Evolutionary conservation across 176 grass and related monocot species (phyloP).

Genomic region (Ananas comosus): DNA sequence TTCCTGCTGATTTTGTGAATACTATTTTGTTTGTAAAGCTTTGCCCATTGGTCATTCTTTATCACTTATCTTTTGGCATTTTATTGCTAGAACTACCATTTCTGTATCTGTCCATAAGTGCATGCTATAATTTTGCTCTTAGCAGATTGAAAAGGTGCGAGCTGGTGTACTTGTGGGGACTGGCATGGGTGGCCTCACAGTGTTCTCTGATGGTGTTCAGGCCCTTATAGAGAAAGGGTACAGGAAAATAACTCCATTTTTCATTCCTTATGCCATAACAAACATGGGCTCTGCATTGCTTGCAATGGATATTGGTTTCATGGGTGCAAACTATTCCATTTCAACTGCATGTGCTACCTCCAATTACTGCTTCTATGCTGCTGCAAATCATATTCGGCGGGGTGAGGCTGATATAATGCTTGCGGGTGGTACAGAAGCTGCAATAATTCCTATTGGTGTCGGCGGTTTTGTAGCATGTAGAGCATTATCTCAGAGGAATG

Average conservation of each 20-base stretch:
- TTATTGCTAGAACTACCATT: no score
- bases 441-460: constrained; percentile 47
- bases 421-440: constrained; percentile 58
- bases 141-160: constrained; percentile 37
- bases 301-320: constrained; percentile 59
- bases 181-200: constrained; percentile 51
- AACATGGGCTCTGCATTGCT: constrained; percentile 61
- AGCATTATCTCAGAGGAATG: constrained; percentile 54
- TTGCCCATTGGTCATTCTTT: no score
- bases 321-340: constrained; percentile 60
- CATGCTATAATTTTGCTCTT: constrained; percentile 14
- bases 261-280: constrained; percentile 52
- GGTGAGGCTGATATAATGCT: constrained; percentile 59
- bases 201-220: constrained; percentile 40
- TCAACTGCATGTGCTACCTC: constrained; percentile 67
- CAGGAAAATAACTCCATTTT: constrained; percentile 57
- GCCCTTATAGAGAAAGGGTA: constrained; percentile 52
- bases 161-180: constrained; percentile 62
- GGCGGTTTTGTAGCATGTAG: constrained; percentile 67
- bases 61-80: no score
- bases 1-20: no score
- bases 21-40: no score
- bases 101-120: neutral
- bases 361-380: constrained; percentile 54
- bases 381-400: constrained; percentile 56